Evolutionary conservation across 768 basidiomycete species (phyloP), one percentile per base, ranked within the genome.

Genomic region (Mycena albidolilacea): DNA sequence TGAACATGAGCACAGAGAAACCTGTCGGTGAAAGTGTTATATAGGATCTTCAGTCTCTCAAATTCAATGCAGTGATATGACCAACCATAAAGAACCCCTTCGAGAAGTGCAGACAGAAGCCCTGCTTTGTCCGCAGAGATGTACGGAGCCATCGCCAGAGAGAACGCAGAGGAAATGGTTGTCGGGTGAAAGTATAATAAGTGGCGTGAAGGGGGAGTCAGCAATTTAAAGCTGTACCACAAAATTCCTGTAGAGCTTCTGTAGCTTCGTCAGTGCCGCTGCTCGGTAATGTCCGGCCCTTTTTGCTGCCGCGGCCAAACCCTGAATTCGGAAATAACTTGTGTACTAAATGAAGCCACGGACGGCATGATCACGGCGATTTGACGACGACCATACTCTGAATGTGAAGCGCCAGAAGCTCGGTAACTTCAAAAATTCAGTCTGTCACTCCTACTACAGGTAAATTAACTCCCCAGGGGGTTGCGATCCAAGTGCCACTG

Each of bases 1-100:
- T 75, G 69, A 82, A 84, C 83, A 84, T 83, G 41, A 83, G 63
- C 46, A 83, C 43, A 5, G 82, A 84, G 66, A 83, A 81, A 0
- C 83, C 83, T 84, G 52, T 17, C 8, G 58, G n/a, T 35, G 5
- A 60, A 5, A 2, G 21, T 48, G 19, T 14, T 23, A n/a, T 15
- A 1, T 17, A 21, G 50, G 50, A 52, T 21, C 7, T 52, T 17
- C 46, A 46, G 50, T 6, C n/a, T 8, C 17, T 59, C 4, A 7
- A 10, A 39, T 35, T 14, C 30, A 19, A 50, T 38, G 17, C 38
- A 39, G 58, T 39, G 19, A 37, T 58, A 37, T 30, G 15, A 39
- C 19, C 19, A 11, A 44, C 60, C 67, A 68, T 68, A 68, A 12
- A 69, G 61, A 54, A 63, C 12, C 23, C 35, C n/a, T 23, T 69